Conservation (phyloP, 352 stramenopile genomes). For the Globisporangium polare region DNA sequence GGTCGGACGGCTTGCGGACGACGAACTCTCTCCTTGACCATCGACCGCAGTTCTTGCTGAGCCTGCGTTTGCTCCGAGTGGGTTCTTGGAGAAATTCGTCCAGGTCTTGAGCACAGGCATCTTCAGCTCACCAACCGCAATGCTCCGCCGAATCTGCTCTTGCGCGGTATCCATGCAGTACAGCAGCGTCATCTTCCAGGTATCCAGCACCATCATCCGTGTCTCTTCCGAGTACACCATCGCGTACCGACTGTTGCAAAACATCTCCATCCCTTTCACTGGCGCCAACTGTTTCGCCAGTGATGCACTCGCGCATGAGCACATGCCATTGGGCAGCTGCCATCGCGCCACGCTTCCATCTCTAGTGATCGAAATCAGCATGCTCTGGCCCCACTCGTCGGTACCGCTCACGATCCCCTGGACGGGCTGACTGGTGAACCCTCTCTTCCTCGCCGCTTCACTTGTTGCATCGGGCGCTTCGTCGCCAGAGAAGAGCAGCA, state of each 20-base stretch:
- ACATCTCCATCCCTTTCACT: conserved; percentile 65
- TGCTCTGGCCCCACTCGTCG: conserved; percentile 78
- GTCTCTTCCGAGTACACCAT: conserved; percentile 69
- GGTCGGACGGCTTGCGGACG: background rate
- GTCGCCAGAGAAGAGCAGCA: conserved; percentile 43
- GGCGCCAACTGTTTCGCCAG: conserved; percentile 59
- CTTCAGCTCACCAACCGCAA: conserved; percentile 56
- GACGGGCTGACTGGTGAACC: conserved; percentile 20
- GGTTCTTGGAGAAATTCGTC: conserved; percentile 1
- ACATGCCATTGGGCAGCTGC: conserved; percentile 66
- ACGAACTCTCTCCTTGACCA: background rate
- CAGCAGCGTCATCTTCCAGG: conserved; percentile 65
- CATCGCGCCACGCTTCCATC: conserved; percentile 56
- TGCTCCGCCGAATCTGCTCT: conserved; percentile 72
- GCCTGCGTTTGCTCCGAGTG: conserved; percentile 1
- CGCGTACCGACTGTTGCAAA: conserved; percentile 65
- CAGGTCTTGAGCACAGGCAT: conserved; percentile 20
- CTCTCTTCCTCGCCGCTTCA: background rate
- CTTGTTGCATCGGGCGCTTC: background rate
- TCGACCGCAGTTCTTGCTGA: background rate
- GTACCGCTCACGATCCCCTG: conserved; percentile 62
- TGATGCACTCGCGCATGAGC: conserved; percentile 41
- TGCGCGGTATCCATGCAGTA: conserved; percentile 77
- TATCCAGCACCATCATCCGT: conserved; percentile 75
- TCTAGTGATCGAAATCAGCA: conserved; percentile 52